Conservation (phyloP, 352 stramenopile genomes). For the Phytophthora lateralis region DNA sequence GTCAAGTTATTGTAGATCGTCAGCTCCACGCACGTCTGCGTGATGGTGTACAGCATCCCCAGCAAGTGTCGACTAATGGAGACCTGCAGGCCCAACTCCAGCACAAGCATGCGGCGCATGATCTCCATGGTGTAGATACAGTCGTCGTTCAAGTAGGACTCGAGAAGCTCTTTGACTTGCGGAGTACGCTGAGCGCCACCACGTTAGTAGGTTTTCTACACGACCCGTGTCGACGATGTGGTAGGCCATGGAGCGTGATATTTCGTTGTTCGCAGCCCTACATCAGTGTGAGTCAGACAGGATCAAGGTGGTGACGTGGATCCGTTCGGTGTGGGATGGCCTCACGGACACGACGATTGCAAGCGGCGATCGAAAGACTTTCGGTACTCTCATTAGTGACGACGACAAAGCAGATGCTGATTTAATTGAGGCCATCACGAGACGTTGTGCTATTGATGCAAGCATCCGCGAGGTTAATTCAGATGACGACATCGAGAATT, state of each 20-base stretch:
- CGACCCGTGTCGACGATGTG: neutral
- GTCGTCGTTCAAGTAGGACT: neutral
- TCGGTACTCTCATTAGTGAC: too few relatives aligned
- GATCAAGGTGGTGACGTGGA: too few relatives aligned
- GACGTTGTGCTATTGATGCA: too few relatives aligned
- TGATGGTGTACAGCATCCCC: conserved; percentile 1
- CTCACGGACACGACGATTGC: too few relatives aligned
- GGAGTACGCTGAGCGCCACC: neutral
- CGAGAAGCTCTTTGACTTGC: neutral
- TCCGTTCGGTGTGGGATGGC: too few relatives aligned
- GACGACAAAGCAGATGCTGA: too few relatives aligned
- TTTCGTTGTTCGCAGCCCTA: conserved; percentile 3
- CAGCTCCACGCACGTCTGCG: neutral
- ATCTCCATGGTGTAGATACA: neutral
- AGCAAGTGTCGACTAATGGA: neutral
- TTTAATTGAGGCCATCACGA: too few relatives aligned
- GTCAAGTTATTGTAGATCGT: neutral
- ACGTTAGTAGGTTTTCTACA: neutral
- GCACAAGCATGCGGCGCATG: neutral
- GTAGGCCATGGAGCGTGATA: neutral
- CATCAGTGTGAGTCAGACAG: too few relatives aligned
- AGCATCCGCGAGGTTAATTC: too few relatives aligned
- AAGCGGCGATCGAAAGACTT: too few relatives aligned
- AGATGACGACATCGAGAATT: too few relatives aligned
- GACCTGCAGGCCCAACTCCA: neutral